A percentile compares a stretch with the other conserved stretches of the same genome.
Conservation (phyloP, 176 grass and related monocot genomes). For the Aegilops sharonensis region DNA sequence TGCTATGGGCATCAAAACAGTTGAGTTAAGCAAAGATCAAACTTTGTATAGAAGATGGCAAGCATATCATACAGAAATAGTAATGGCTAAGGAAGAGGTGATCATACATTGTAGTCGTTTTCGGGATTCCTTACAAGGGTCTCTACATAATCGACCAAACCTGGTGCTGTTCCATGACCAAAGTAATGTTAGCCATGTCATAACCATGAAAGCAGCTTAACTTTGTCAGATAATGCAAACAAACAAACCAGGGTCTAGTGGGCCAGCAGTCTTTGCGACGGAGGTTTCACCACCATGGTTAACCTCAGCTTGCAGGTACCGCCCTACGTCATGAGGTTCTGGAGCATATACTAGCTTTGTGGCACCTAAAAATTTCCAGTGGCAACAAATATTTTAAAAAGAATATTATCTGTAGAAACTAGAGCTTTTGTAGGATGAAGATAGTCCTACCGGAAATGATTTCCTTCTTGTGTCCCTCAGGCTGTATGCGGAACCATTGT, state of each 20-base stretch:
- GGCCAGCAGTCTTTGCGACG: slow-evolving; percentile 38
- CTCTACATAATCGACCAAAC: slow-evolving; percentile 62
- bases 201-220: slow-evolving; percentile 14
- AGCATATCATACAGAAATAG: neutral
- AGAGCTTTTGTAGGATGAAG: slow-evolving; percentile 14
- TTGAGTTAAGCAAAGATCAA: neutral
- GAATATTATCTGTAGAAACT: neutral
- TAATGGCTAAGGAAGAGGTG: slow-evolving; percentile 1
- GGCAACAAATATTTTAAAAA: slow-evolving; percentile 1
- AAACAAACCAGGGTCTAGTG: slow-evolving; percentile 62
- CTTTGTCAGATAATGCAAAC: neutral
- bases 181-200: slow-evolving; percentile 20
- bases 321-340: slow-evolving; percentile 74
- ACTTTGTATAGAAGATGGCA: too few species aligned
- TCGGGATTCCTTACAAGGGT: slow-evolving; percentile 68
- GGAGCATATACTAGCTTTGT: slow-evolving; percentile 67
- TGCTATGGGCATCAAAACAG: neutral
- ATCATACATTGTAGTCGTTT: slow-evolving; percentile 72
- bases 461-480: slow-evolving; percentile 58
- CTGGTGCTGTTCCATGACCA: slow-evolving; percentile 52
- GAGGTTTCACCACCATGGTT: slow-evolving; percentile 37
- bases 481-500: slow-evolving; percentile 68
- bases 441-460: slow-evolving; percentile 66
- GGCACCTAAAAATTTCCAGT: slow-evolving; percentile 50
- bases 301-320: slow-evolving; percentile 64